Evolutionary conservation across 176 grass and related monocot species (phyloP).

Genomic region (Carex myosuroides): DNA sequence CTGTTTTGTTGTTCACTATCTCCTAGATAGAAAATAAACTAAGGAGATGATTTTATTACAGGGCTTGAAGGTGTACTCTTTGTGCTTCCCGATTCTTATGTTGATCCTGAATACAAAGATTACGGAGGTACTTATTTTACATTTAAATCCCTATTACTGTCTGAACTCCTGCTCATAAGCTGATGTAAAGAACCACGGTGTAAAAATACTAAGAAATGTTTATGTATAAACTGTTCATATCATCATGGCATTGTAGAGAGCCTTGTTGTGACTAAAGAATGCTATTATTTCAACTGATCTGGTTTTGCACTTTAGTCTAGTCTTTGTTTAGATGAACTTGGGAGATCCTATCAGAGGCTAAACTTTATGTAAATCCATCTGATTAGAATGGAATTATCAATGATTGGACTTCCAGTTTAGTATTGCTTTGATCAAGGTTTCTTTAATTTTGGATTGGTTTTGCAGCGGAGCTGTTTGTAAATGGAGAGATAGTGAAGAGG

Average conservation of each 20-base stretch:
- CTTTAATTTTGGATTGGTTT: neutral
- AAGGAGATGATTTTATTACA: constrained; percentile 16
- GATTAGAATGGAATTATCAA: neutral
- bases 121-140: constrained; percentile 64
- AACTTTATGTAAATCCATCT: neutral
- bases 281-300: neutral
- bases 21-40: neutral
- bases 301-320: neutral
- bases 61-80: constrained; percentile 85
- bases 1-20: neutral
- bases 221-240: neutral
- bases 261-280: neutral
- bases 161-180: neutral
- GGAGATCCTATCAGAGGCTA: no score
- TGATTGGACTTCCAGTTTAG: neutral
- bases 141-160: neutral
- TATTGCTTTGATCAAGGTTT: neutral
- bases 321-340: neutral
- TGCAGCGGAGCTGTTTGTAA: constrained; percentile 86
- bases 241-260: neutral
- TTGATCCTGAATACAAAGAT: constrained; percentile 82
- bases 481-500: constrained; percentile 87
- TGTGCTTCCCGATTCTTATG: constrained; percentile 92
- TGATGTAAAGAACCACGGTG: neutral
- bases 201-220: neutral